A percentile compares a stretch with the other conserved stretches of the same genome.
These are phyloP conservation scores for Prunus fruticosa DNA, from an alignment of 306 rosid species.

Conservation along the genomic window DNA sequence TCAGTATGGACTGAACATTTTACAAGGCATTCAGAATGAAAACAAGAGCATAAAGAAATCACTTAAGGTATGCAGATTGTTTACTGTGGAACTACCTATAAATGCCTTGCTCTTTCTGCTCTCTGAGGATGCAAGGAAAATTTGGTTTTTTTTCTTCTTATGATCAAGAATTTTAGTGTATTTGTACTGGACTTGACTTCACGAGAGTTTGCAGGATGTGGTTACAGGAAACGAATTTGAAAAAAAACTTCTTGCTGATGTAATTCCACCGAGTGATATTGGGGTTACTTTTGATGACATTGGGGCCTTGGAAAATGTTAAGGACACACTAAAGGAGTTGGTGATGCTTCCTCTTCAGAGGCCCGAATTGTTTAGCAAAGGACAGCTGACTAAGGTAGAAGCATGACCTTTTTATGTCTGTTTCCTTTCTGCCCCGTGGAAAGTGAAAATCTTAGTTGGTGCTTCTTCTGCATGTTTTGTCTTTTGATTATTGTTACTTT, in stretches of 20 bases:
- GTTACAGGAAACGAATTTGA: conserved; percentile 93
- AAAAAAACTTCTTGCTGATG: conserved; percentile 87
- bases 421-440: neutral
- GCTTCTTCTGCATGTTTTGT: conserved; percentile 6
- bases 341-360: conserved; percentile 98
- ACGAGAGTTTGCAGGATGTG: conserved; percentile 61
- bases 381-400: conserved; percentile 84
- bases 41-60: conserved; percentile 75
- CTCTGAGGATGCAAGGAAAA: neutral
- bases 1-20: conserved; percentile 62
- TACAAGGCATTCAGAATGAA: conserved; percentile 73
- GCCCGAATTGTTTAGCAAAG: conserved; percentile 88
- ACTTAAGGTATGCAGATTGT: conserved; percentile 52
- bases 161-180: neutral
- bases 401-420: neutral
- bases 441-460: neutral
- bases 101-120: neutral
- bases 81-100: neutral
- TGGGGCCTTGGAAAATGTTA: conserved; percentile 93
- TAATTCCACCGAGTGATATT: conserved; percentile 83
- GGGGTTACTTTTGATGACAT: conserved; percentile 96
- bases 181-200: neutral
- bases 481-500: conserved; percentile 17
- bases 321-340: conserved; percentile 93
- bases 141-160: neutral